These are phyloP conservation scores for Pyricularia sp. DNA, from an alignment of 2,329 filamentous ascomycete species.

Conservation along the genomic window DNA sequence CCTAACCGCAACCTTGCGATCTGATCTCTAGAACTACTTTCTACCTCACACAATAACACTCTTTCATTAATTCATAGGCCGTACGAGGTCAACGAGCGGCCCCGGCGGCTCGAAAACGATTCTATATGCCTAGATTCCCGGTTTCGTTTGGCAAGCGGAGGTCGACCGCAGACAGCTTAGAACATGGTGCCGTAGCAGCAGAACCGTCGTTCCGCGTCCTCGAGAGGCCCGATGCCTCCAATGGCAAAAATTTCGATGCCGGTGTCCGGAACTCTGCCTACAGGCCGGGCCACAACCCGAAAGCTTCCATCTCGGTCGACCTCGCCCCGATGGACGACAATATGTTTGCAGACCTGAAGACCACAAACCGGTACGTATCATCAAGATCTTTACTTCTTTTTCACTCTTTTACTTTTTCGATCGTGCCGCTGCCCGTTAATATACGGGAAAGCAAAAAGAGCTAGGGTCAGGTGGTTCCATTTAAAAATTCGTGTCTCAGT, in stretches of 20 bases:
- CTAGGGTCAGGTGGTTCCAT: neutral
- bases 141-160: constrained; percentile 51
- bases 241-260: constrained; percentile 40
- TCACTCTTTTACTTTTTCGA: neutral
- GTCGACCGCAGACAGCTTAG: constrained; percentile 45
- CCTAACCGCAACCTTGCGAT: neutral
- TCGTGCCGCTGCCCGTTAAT: neutral
- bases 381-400: neutral
- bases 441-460: neutral
- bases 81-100: neutral
- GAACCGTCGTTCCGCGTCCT: constrained; percentile 50
- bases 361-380: constrained; percentile 41
- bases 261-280: constrained; percentile 32
- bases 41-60: neutral
- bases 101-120: constrained; percentile 5
- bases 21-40: neutral
- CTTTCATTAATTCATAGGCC: too few species aligned
- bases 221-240: constrained; percentile 37
- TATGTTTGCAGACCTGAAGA: constrained; percentile 46
- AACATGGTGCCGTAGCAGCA: constrained; percentile 38
- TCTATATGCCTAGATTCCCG: constrained; percentile 55
- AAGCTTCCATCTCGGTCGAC: constrained; percentile 25
- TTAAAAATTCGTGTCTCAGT: neutral
- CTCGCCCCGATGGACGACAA: constrained; percentile 36
- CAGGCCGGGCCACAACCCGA: constrained; percentile 26